Evolutionary conservation across 1,284 basidiomycete genomes (phyloP), one percentile per base, ranked within the genome.

Genomic region (Xerocomus nothofagi): DNA sequence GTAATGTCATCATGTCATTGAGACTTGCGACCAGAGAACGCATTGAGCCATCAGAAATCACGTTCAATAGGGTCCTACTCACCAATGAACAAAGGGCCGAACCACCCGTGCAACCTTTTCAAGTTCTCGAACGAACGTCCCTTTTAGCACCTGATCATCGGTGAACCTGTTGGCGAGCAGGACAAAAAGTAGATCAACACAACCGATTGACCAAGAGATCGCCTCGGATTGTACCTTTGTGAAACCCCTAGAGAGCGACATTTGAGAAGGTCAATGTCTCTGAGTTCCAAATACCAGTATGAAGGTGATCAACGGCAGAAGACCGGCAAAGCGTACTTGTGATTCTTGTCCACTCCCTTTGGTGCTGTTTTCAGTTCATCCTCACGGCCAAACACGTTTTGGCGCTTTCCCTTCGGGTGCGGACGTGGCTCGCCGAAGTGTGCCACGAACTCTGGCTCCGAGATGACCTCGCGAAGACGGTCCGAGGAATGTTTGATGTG

Each of bases 321-420:
- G 15, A 37, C 14, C 29, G 34, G 29, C 17, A 44, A 11, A 23
- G 18, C 54, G 17, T 38, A 88, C 87, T 75, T 74, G 63, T 96
- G 92, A 18, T 75, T 77, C 68, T 92, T 95, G 48, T 82, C 80
- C n/a, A 93, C 70, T 0, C 93, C 93, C 64, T 94, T 94, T 1
- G 92, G 92, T 10, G 92, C 90, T 3, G 82, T 81, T 70, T 94
- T 95, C 42, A 94, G 72, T 62, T 90, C 84, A 59, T 91, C 91
- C 4, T 91, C 87, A 50, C 69, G 67, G 0, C 92, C 92, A 67
- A 92, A 94, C 3, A 95, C 80, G 63, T 79, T 93, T 62, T 80
- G 79, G 43, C 82, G 71, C 49, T 73, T 65, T 29, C 88, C 86
- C 39, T 84, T 77, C 5, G 79, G 73, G 59, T 80, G 74, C 1